A percentile compares a stretch with the other conserved stretches of the same genome.
These are phyloP conservation scores for Apiospora sp. DNA, from an alignment of 2,329 filamentous ascomycete species.

Conservation along the genomic window DNA sequence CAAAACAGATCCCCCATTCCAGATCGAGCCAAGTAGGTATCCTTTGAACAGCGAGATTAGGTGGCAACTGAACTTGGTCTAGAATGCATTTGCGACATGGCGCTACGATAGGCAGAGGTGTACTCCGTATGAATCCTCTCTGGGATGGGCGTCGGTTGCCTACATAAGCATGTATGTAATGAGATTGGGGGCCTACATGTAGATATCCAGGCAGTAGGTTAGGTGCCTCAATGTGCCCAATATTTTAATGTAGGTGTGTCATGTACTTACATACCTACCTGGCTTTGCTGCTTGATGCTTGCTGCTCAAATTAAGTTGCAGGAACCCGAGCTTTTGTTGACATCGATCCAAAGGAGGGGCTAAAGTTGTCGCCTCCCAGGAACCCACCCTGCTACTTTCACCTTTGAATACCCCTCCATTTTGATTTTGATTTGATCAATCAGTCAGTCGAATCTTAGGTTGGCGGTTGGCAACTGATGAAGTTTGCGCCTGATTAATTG, in stretches of 20 bases:
- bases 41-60: background rate
- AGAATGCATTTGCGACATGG: background rate
- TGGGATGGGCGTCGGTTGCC: background rate
- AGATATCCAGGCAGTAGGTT: too few relatives aligned
- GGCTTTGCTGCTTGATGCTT: too few relatives aligned
- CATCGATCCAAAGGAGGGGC: conserved; percentile 23
- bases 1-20: background rate
- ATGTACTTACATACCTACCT: too few relatives aligned
- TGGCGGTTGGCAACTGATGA: conserved; percentile 3
- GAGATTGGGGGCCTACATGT: background rate
- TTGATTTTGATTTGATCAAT: conserved; percentile 11
- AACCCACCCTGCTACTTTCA: background rate
- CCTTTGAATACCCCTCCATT: conserved; percentile 13
- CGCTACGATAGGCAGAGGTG: background rate
- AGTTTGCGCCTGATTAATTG: conserved; percentile 8
- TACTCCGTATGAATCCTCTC: too few relatives aligned
- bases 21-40: background rate
- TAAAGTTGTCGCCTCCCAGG: conserved; percentile 12
- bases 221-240: too few relatives aligned
- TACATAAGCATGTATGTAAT: background rate
- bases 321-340: conserved; percentile 23
- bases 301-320: background rate
- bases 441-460: conserved; percentile 13
- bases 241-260: background rate
- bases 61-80: background rate